Evolutionary conservation across 768 basidiomycete genomes (phyloP).

Genomic region (Symmetrospora coprosmae): DNA sequence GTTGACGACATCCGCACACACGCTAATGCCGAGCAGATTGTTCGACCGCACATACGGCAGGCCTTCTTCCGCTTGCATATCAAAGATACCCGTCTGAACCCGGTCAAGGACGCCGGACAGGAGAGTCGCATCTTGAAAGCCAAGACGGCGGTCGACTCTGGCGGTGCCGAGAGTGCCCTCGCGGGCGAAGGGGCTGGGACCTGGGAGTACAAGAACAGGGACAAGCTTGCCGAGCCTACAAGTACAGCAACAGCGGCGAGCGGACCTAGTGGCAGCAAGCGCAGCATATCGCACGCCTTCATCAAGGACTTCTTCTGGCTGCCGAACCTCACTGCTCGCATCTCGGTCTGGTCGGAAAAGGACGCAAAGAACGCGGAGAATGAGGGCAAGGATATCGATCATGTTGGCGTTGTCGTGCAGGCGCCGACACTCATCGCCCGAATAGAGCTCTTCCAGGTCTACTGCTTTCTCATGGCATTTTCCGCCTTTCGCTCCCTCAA

Average conservation of each 20-base stretch:
- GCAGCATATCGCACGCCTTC: background rate
- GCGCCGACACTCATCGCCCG: conserved; percentile 28
- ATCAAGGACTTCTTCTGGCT: background rate
- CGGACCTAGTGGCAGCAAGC: no score
- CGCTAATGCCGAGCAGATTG: conserved; percentile 32
- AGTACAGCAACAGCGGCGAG: no score
- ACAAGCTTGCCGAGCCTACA: conserved; percentile 5
- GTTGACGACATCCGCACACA: conserved; percentile 34
- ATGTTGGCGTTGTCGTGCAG: conserved; percentile 19
- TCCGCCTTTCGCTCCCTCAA: conserved; percentile 21
- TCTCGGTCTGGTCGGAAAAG: conserved; percentile 16
- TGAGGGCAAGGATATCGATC: conserved; percentile 10
- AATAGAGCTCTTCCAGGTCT: conserved; percentile 49
- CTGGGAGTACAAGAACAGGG: conserved; percentile 30
- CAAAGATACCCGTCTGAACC: conserved; percentile 23
- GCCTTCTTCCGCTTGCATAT: conserved; percentile 21
- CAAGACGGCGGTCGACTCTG: background rate
- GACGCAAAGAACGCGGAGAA: no score
- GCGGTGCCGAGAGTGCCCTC: background rate
- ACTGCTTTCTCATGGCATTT: conserved; percentile 41
- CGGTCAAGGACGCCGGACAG: conserved; percentile 27
- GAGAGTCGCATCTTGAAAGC: background rate
- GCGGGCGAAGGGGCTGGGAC: no score
- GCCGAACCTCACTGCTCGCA: background rate
- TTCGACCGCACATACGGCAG: background rate